Evolutionary conservation across 2,329 filamentous ascomycete species (phyloP).

Genomic region (Podosphaera aphanis): DNA sequence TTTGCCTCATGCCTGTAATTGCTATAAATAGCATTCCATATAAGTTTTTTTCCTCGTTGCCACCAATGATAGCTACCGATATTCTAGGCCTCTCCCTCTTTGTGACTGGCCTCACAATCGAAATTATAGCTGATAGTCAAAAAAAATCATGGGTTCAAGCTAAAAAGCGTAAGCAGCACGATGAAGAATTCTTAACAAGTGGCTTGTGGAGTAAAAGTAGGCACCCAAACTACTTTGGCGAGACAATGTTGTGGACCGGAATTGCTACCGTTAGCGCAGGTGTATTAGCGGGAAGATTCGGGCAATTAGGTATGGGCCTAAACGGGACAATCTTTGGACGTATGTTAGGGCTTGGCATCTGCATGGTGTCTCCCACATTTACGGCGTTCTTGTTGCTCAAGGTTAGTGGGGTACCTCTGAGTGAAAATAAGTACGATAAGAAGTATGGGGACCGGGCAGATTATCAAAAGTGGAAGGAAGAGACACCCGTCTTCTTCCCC

Average conservation of each 20-base stretch:
- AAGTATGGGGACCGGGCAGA: constrained; percentile 37
- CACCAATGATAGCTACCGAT: constrained; percentile 26
- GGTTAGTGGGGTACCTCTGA: constrained; percentile 40
- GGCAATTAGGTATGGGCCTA: constrained; percentile 33
- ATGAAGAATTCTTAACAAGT: constrained; percentile 39
- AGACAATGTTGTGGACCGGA: constrained; percentile 44
- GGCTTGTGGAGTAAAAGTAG: constrained; percentile 37
- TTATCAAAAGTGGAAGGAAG: constrained; percentile 43
- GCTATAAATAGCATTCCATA: constrained; percentile 38
- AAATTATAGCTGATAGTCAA: constrained; percentile 38
- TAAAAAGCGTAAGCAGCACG: constrained; percentile 40
- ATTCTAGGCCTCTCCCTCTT: constrained; percentile 33
- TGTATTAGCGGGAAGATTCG: constrained; percentile 27
- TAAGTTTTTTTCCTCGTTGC: constrained; percentile 25
- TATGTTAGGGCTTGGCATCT: constrained; percentile 20
- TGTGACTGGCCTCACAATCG: constrained; percentile 32
- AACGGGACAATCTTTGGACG: constrained; percentile 21
- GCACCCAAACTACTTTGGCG: constrained; percentile 54
- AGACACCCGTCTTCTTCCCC: constrained; percentile 40
- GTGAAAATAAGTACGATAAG: constrained; percentile 45
- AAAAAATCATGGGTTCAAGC: constrained; percentile 37
- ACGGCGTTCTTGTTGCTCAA: constrained; percentile 37
- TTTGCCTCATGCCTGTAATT: constrained; percentile 42
- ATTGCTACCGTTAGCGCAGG: constrained; percentile 36
- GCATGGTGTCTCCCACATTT: constrained; percentile 35